Conservation (phyloP, 192 early-diverging fungal species). For the Umbelopsis sp. region DNA sequence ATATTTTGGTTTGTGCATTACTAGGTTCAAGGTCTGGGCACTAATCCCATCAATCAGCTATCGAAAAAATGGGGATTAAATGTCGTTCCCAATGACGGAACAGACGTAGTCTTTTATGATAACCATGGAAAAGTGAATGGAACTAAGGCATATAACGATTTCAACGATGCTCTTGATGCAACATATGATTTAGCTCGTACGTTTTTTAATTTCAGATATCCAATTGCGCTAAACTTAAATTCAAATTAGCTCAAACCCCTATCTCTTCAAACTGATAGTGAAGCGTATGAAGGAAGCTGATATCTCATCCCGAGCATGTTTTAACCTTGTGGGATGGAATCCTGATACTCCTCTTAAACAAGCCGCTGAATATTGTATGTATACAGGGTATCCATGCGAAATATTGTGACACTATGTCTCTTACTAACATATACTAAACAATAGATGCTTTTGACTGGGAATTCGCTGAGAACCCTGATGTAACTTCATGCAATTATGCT, state of each 20-base stretch:
- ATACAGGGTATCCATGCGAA: too few species aligned
- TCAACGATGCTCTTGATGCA: conserved; percentile 14
- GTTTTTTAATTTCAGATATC: too few species aligned
- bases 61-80: conserved; percentile 32
- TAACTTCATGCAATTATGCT: conserved; percentile 12
- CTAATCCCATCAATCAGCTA: conserved; percentile 35
- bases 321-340: conserved; percentile 35
- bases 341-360: conserved; percentile 19
- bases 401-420: neutral
- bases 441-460: conserved; percentile 34
- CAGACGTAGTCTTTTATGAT: conserved; percentile 27
- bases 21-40: conserved; percentile 36
- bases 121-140: conserved; percentile 32
- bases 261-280: neutral
- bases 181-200: conserved; percentile 27
- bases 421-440: neutral
- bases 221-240: neutral
- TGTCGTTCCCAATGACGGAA: conserved; percentile 13
- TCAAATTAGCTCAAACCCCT: neutral
- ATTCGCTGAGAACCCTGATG: conserved; percentile 29
- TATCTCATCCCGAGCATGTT: conserved; percentile 32
- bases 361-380: conserved; percentile 33
- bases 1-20: neutral
- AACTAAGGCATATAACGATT: conserved; percentile 22
- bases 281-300: conserved; percentile 29